These are phyloP conservation scores for Thymus mandschuricus DNA, from an alignment of 257 asterid genomes.

Conservation along the genomic window DNA sequence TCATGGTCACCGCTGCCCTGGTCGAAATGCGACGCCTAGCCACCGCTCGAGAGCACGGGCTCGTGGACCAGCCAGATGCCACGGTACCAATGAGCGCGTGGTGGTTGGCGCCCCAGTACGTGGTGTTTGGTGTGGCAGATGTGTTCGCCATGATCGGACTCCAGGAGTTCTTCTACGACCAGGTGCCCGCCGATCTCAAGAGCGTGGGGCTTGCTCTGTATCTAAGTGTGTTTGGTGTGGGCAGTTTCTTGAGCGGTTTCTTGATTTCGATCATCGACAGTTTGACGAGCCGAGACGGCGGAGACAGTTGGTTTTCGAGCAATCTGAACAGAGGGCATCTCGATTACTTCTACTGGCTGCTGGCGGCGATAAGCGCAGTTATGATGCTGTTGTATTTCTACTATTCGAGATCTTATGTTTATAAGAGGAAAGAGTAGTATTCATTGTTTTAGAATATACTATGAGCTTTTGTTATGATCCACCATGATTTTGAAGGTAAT, in stretches of 20 bases:
- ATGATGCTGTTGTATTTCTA: conserved; percentile 34
- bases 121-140: conserved; percentile 45
- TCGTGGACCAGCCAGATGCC: conserved; percentile 37
- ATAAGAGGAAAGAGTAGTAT: conserved; percentile 20
- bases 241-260: conserved; percentile 55
- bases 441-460: neutral
- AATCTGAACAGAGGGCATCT: conserved; percentile 56
- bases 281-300: conserved; percentile 36
- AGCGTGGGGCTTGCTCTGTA: conserved; percentile 48
- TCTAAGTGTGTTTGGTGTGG: conserved; percentile 48
- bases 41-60: conserved; percentile 37
- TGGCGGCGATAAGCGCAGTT: conserved; percentile 42
- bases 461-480: no score
- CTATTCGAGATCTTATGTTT: conserved; percentile 41
- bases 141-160: conserved; percentile 48
- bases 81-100: conserved; percentile 57
- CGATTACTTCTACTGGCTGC: conserved; percentile 62
- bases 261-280: conserved; percentile 44
- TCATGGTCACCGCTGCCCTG: conserved; percentile 44
- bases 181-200: conserved; percentile 47
- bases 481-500: no score
- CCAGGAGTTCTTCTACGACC: conserved; percentile 62
- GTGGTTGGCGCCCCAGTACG: conserved; percentile 65
- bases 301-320: conserved; percentile 50
- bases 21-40: conserved; percentile 43